These are phyloP conservation scores for Melastoma candidum DNA, from an alignment of 441 rosid genomes.

Conservation along the genomic window DNA sequence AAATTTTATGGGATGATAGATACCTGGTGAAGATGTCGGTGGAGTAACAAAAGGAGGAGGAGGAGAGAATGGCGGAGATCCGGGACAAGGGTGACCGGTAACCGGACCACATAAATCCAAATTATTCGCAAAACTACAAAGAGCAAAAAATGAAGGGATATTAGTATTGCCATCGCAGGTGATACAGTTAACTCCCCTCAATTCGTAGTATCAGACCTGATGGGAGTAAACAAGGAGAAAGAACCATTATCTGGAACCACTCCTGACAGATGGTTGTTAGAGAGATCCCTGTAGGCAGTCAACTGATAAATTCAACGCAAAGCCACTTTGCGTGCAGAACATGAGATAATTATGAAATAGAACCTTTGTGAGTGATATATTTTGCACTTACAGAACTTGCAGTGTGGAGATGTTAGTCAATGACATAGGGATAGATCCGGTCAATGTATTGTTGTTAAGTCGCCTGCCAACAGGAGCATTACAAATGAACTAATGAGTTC, in stretches of 20 bases:
- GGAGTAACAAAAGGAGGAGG: slow-evolving; percentile 87
- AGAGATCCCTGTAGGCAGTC: not conserved
- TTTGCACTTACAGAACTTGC: slow-evolving; percentile 4
- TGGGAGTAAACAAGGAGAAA: slow-evolving; percentile 2
- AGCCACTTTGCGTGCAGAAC: too few species aligned
- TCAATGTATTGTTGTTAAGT: slow-evolving; percentile 3
- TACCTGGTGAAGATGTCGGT: slow-evolving; percentile 65
- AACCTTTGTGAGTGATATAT: not conserved
- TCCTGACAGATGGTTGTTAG: not conserved
- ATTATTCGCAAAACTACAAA: slow-evolving; percentile 87
- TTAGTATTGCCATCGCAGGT: too few species aligned
- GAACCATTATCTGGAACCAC: slow-evolving; percentile 1
- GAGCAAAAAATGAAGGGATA: too few species aligned
- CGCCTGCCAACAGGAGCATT: not conserved
- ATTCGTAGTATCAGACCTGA: not conserved
- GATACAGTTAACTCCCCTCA: too few species aligned
- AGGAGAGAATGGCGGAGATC: slow-evolving; percentile 94
- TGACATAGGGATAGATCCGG: slow-evolving; percentile 2
- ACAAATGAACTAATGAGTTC: not conserved
- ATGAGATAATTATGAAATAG: not conserved
- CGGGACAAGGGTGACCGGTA: slow-evolving; percentile 86
- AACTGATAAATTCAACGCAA: too few species aligned
- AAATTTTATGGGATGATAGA: not conserved
- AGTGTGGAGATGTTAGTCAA: slow-evolving; percentile 1
- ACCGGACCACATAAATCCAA: slow-evolving; percentile 83